Percentiles rank a stretch among this genome's conserved stretches.
phyloP scores from a whole-genome alignment of 306 rosid genomes.

The Pyrus pyrifolia region DNA sequence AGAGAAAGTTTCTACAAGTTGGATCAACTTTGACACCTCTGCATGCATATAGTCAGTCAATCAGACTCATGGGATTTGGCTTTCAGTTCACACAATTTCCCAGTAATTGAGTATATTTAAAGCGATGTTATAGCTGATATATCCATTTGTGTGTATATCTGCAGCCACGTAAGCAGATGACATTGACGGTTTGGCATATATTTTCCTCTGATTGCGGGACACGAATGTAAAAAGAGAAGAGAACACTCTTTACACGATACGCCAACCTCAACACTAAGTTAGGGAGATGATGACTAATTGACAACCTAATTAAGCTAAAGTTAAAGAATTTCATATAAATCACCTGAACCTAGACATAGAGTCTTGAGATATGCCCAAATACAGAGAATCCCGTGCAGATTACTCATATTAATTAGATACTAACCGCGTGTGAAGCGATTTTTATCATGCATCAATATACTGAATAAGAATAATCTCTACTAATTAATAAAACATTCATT shows the following conservation, averaged over 20 bases:
- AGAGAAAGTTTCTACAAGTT: not conserved
- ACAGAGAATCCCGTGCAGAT: too few relatives aligned
- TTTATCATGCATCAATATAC: too few relatives aligned
- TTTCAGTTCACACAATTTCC: not conserved
- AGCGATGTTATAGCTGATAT: not conserved
- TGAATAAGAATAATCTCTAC: too few relatives aligned
- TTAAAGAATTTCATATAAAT: not conserved
- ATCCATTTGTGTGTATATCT: not conserved
- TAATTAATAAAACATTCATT: too few relatives aligned
- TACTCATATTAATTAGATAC: too few relatives aligned
- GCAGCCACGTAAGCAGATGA: not conserved
- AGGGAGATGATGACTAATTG: not conserved
- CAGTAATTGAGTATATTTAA: not conserved
- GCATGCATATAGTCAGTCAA: not conserved
- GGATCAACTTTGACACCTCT: not conserved
- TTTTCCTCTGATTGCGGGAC: not conserved
- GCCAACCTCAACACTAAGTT: not conserved
- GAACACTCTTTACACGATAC: conserved; percentile 6
- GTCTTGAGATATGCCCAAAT: not conserved
- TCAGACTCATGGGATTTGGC: not conserved
- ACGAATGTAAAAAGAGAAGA: not conserved
- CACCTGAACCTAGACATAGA: not conserved
- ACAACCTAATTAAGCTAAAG: not conserved
- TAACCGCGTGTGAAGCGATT: fast-evolving
- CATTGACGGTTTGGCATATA: not conserved